These are phyloP conservation scores for Dactylonectria macrodidyma DNA, from an alignment of 2,329 filamentous ascomycete genomes.

Conservation along the genomic window DNA sequence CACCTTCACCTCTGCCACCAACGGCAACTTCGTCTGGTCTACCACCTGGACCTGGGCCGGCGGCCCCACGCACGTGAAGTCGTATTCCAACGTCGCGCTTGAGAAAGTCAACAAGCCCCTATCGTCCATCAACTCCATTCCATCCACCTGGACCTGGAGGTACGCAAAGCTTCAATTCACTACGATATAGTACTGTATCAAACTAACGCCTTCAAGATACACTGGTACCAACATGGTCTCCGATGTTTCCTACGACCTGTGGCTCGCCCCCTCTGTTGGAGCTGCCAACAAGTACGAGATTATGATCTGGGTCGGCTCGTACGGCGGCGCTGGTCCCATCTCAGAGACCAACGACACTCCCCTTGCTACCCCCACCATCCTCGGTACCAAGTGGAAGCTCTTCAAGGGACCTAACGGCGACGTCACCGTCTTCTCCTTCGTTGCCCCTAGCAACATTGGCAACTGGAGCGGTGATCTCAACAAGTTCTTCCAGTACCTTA, in stretches of 20 bases:
- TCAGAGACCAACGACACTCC: slow-evolving; percentile 19
- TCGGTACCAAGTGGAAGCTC: slow-evolving; percentile 67
- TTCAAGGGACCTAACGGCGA: slow-evolving; percentile 70
- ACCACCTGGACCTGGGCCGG: slow-evolving; percentile 60
- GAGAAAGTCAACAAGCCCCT: slow-evolving; percentile 54
- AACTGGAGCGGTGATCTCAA: slow-evolving; percentile 70
- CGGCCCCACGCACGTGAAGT: slow-evolving; percentile 58
- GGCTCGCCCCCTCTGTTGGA: slow-evolving; percentile 64
- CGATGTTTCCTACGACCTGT: slow-evolving; percentile 73
- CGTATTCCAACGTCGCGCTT: slow-evolving; percentile 60
- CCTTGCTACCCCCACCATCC: slow-evolving; percentile 63
- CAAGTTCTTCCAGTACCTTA: slow-evolving; percentile 70
- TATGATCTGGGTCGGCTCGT: slow-evolving; percentile 74
- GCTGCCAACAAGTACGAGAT: slow-evolving; percentile 68
- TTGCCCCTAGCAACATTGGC: slow-evolving; percentile 57
- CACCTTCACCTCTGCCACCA: slow-evolving; percentile 53
- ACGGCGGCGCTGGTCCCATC: slow-evolving; percentile 72
- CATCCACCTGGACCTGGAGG: slow-evolving; percentile 52
- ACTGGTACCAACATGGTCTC: slow-evolving; percentile 56
- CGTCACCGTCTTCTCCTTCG: slow-evolving; percentile 72
- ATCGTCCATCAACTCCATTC: slow-evolving; percentile 54
- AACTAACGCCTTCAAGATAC: slow-evolving; percentile 47
- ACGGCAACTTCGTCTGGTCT: slow-evolving; percentile 57
- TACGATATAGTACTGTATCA: no score
- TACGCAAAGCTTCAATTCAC: not conserved